Evolutionary conservation across 2,329 filamentous ascomycete species (phyloP).

Genomic region (Leptodontidium sp.): DNA sequence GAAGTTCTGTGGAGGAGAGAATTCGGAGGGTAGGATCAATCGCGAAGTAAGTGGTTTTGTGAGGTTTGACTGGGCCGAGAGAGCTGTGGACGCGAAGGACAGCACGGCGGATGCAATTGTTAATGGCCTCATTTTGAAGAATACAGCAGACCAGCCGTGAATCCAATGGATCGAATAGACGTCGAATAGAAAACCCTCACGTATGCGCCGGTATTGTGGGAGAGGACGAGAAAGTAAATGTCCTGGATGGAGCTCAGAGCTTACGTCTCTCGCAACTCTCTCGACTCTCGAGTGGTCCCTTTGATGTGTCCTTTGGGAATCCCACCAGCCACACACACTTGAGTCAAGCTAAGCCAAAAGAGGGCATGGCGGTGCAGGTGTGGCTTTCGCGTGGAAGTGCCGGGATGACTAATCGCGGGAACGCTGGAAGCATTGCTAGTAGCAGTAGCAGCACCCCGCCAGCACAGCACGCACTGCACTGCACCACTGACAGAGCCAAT

Average conservation of each 20-base stretch:
- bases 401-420: slow-evolving; percentile 14
- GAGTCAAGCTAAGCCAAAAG: slow-evolving; percentile 12
- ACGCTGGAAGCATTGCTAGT: not conserved
- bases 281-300: slow-evolving; percentile 6
- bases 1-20: slow-evolving; percentile 89
- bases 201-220: slow-evolving; percentile 24
- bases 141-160: slow-evolving; percentile 35
- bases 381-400: slow-evolving; percentile 13
- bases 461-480: too few species aligned
- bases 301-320: slow-evolving; percentile 36
- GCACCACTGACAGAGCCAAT: too few species aligned
- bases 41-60: slow-evolving; percentile 59
- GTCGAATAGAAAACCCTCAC: slow-evolving; percentile 25
- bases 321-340: slow-evolving; percentile 20
- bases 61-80: slow-evolving; percentile 43
- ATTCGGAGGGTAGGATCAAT: slow-evolving; percentile 67
- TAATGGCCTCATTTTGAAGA: slow-evolving; percentile 45
- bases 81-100: slow-evolving; percentile 54
- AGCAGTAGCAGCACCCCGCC: too few species aligned
- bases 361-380: slow-evolving; percentile 11
- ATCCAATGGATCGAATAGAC: slow-evolving; percentile 25
- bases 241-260: slow-evolving; percentile 33
- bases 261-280: slow-evolving; percentile 37
- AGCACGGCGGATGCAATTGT: slow-evolving; percentile 64
- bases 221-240: slow-evolving; percentile 23